phyloP scores from a whole-genome alignment of 768 basidiomycete genomes.

The Kwoniella europaea region DNA sequence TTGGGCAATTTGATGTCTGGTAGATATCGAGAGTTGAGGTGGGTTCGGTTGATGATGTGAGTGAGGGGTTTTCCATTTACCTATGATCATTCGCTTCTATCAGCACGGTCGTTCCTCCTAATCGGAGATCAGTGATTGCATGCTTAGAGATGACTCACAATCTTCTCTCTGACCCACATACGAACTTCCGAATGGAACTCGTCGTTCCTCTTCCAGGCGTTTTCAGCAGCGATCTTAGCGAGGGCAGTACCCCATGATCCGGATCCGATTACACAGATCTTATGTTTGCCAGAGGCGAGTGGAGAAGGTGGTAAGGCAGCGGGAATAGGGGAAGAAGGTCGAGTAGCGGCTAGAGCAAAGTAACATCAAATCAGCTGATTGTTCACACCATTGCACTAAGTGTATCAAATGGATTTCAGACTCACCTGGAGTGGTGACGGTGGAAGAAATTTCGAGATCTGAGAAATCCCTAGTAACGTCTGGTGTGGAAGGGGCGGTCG shows the following conservation, averaged over 20 bases:
- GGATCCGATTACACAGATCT: constrained; percentile 57
- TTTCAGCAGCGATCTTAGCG: constrained; percentile 59
- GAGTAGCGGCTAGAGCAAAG: constrained; percentile 45
- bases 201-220: constrained; percentile 53
- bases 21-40: constrained; percentile 61
- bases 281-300: constrained; percentile 53
- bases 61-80: constrained; percentile 58
- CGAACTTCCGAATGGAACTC: constrained; percentile 60
- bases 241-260: constrained; percentile 60
- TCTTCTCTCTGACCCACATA: constrained; percentile 63
- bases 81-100: constrained; percentile 22
- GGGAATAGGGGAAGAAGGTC: constrained; percentile 54
- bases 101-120: neutral
- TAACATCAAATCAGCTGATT: neutral
- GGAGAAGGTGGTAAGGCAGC: constrained; percentile 51
- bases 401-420: neutral
- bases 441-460: constrained; percentile 44
- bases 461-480: constrained; percentile 34
- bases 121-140: too few relatives aligned
- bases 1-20: constrained; percentile 59
- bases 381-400: neutral
- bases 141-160: constrained; percentile 38
- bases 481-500: constrained; percentile 27
- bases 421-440: constrained; percentile 52
- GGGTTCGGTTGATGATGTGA: constrained; percentile 61